phyloP scores from a whole-genome alignment of 2,329 filamentous ascomycete genomes.

The Paecilomyces sp. region DNA sequence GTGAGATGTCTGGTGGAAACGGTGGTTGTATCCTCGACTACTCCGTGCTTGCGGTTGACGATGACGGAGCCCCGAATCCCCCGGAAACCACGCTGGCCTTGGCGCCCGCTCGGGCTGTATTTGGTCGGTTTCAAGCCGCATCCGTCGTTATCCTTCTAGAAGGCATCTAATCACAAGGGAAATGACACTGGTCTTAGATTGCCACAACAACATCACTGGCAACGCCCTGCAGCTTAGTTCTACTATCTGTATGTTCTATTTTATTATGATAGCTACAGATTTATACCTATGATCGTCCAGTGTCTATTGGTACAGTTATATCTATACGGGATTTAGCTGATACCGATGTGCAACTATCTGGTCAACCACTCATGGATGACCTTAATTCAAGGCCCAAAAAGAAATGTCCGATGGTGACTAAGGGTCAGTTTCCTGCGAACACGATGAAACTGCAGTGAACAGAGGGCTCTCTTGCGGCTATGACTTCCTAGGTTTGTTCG shows the following conservation, averaged over 20 bases:
- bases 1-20: not conserved
- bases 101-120: not conserved
- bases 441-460: slow-evolving; percentile 52
- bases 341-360: not conserved
- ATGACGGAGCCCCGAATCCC: slow-evolving; percentile 3
- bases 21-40: slow-evolving; percentile 4
- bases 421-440: slow-evolving; percentile 51
- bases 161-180: not conserved
- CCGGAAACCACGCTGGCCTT: not conserved
- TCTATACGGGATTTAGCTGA: not conserved
- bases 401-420: slow-evolving; percentile 57
- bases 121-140: not conserved
- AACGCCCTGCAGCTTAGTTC: not conserved
- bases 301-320: not conserved
- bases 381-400: slow-evolving; percentile 52
- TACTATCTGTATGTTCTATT: not conserved
- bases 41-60: slow-evolving; percentile 11
- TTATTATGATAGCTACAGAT: not conserved
- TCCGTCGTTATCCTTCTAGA: not conserved
- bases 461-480: slow-evolving; percentile 18
- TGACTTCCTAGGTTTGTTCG: not conserved
- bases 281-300: not conserved
- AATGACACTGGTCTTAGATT: not conserved
- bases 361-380: slow-evolving; percentile 24
- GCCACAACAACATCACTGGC: not conserved